Conservation (phyloP, 345 rosid species). For the Salix dunnii region DNA sequence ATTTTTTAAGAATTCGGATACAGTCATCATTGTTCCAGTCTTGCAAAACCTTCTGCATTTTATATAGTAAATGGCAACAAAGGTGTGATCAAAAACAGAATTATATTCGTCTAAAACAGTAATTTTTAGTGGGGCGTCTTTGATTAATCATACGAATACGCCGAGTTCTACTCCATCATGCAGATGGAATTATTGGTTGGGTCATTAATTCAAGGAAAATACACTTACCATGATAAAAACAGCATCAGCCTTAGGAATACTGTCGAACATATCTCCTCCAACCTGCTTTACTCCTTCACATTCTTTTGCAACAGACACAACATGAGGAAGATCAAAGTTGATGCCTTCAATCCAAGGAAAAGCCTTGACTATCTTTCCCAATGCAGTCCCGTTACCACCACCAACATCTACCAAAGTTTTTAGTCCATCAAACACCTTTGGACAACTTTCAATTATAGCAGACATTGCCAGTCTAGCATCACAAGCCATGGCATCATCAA, state of each 20-base stretch:
- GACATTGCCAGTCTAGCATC: slow-evolving; percentile 39
- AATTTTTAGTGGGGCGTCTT: no score
- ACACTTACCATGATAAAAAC: slow-evolving; percentile 50
- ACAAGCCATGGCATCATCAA: slow-evolving; percentile 69
- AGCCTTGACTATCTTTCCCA: slow-evolving; percentile 46
- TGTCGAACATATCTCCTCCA: slow-evolving; percentile 66
- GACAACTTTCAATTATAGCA: slow-evolving; percentile 37
- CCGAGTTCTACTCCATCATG: no score
- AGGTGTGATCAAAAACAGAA: no score
- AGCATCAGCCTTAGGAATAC: slow-evolving; percentile 58
- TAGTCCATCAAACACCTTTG: slow-evolving; percentile 51
- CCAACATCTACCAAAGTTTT: slow-evolving; percentile 65
- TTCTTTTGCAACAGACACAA: slow-evolving; percentile 34
- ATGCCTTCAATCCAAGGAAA: slow-evolving; percentile 58
- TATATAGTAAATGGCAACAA: background rate
- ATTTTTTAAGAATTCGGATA: slow-evolving; percentile 53
- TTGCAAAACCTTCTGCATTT: slow-evolving; percentile 54
- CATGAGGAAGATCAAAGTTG: slow-evolving; percentile 81
- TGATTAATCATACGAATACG: no score
- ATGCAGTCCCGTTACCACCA: slow-evolving; percentile 59
- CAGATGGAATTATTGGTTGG: no score
- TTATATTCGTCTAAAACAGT: no score
- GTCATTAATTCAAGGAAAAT: no score
- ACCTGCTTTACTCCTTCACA: slow-evolving; percentile 49
- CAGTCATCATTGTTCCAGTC: slow-evolving; percentile 75